These are phyloP conservation scores for Monosporozyma unispora DNA, from an alignment of 805 yeast genomes.

Conservation along the genomic window DNA sequence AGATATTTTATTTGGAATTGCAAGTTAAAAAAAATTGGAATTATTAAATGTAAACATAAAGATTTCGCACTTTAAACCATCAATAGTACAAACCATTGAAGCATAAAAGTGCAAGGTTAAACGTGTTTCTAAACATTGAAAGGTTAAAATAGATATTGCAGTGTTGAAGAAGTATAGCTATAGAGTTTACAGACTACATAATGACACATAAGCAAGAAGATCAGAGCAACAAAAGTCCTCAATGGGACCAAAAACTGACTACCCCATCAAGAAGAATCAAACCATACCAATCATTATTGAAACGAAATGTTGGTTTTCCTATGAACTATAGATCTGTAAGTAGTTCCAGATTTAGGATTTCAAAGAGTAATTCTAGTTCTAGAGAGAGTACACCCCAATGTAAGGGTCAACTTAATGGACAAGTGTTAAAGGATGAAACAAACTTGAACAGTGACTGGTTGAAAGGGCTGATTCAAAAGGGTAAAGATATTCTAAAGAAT, in stretches of 20 bases:
- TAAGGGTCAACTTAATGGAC: not conserved
- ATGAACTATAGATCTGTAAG: not conserved
- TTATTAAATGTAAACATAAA: not conserved
- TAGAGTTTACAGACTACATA: not conserved
- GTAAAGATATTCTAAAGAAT: slow-evolving; percentile 14
- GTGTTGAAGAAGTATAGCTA: not conserved
- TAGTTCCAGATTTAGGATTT: not conserved
- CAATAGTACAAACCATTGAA: not conserved
- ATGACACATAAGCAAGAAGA: not conserved
- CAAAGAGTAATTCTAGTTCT: not conserved
- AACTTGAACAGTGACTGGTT: slow-evolving; percentile 14
- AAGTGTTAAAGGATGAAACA: not conserved
- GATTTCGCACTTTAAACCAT: not conserved
- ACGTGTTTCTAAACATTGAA: not conserved
- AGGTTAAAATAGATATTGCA: not conserved
- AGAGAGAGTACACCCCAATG: not conserved
- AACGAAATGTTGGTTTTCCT: not conserved
- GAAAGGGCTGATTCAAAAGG: slow-evolving; percentile 17
- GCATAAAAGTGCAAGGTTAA: not conserved
- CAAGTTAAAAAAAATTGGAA: not conserved
- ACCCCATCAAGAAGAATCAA: slow-evolving; percentile 19
- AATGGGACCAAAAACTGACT: slow-evolving; percentile 4
- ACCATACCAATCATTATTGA: slow-evolving; percentile 9
- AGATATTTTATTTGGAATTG: not conserved
- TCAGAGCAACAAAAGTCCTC: not conserved